Evolutionary conservation across 2,329 filamentous ascomycete species (phyloP).

Genomic region (Amesomyces nigricolor): DNA sequence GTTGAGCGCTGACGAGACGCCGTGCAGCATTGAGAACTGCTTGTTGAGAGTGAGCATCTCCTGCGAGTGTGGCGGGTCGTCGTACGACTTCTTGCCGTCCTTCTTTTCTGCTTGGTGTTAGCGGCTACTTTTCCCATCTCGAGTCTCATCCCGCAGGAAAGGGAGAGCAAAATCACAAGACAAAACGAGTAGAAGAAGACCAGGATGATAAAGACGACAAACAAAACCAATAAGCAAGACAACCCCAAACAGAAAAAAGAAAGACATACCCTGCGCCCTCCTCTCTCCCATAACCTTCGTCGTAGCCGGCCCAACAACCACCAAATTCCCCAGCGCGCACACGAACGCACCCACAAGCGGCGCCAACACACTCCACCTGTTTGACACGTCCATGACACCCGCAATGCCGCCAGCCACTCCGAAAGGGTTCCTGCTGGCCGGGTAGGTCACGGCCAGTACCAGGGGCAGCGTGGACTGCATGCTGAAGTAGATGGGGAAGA

Average conservation of each 20-base stretch:
- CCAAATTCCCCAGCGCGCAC: slow-evolving; percentile 65
- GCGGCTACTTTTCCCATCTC: neutral
- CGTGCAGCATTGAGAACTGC: slow-evolving; percentile 73
- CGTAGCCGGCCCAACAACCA: slow-evolving; percentile 69
- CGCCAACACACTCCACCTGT: slow-evolving; percentile 58
- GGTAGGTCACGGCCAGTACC: slow-evolving; percentile 73
- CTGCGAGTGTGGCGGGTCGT: slow-evolving; percentile 69
- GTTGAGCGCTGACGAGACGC: slow-evolving; percentile 74
- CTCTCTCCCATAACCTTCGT: slow-evolving; percentile 68
- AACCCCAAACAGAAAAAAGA: neutral
- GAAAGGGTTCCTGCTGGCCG: slow-evolving; percentile 44
- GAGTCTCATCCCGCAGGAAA: no score
- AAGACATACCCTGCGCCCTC: slow-evolving; percentile 67
- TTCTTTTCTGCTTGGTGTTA: slow-evolving; percentile 56
- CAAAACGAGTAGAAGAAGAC: no score
- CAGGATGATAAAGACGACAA: neutral
- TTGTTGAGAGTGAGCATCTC: slow-evolving; percentile 80
- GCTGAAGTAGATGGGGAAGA: slow-evolving; percentile 85
- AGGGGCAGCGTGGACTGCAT: slow-evolving; percentile 73
- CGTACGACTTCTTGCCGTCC: slow-evolving; percentile 83
- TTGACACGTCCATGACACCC: slow-evolving; percentile 55
- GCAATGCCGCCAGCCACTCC: slow-evolving; percentile 49
- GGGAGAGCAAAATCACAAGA: no score
- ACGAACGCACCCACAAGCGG: slow-evolving; percentile 66
- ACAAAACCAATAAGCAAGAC: neutral